Evolutionary conservation across 164 flowering plant species (phyloP).

Genomic region (Tetracentron sinense): DNA sequence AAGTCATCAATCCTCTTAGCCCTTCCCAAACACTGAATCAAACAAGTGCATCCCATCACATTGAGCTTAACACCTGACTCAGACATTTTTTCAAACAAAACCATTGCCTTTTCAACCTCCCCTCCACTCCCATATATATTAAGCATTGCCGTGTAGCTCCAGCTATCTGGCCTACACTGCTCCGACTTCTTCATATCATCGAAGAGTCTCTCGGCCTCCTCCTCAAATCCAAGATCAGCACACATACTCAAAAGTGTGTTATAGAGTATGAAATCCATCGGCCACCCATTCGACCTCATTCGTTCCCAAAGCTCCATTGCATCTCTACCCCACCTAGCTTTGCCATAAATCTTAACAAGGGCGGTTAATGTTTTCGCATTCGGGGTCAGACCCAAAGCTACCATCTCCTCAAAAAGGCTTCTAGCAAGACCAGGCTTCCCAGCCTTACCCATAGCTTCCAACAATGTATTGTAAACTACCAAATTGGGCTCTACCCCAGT

Average conservation of each 20-base stretch:
- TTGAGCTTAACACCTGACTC: conserved; percentile 48
- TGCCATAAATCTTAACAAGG: conserved; percentile 81
- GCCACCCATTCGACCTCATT: conserved; percentile 75
- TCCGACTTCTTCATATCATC: conserved; percentile 65
- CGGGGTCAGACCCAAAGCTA: conserved; percentile 60
- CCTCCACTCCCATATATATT: conserved; percentile 84
- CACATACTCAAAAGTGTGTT: conserved; percentile 93
- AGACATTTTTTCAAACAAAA: conserved; percentile 69
- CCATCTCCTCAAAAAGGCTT: conserved; percentile 75
- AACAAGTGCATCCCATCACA: conserved; percentile 89
- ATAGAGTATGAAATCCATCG: conserved; percentile 74
- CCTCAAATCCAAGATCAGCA: conserved; percentile 85
- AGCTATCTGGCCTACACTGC: conserved; percentile 68
- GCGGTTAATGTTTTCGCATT: conserved; percentile 79
- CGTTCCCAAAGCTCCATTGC: conserved; percentile 78
- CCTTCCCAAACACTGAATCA: conserved; percentile 82
- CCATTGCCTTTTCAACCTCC: conserved; percentile 67
- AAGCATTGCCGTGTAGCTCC: conserved; percentile 89
- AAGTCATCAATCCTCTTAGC: conserved; percentile 67
- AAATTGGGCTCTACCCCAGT: conserved; percentile 64
- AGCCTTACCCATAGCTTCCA: conserved; percentile 65
- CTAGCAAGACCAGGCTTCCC: conserved; percentile 85
- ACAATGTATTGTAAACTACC: conserved; percentile 60
- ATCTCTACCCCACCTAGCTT: conserved; percentile 81
- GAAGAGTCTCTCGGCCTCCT: conserved; percentile 85